phyloP scores from a whole-genome alignment of 1,284 basidiomycete species.

The Blastosporella zonata region DNA sequence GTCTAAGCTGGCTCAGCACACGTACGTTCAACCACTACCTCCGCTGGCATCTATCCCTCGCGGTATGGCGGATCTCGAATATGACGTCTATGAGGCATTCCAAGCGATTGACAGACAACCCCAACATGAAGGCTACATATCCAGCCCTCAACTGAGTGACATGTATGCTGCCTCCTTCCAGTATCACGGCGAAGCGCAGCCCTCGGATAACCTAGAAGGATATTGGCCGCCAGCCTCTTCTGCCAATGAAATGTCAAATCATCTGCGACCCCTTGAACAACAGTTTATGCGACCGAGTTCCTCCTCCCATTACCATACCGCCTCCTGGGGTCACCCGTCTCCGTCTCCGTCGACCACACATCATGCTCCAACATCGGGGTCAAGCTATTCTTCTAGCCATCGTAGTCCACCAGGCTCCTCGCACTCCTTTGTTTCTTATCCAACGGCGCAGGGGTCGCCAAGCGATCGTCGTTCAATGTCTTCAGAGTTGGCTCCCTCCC shows the following conservation, averaged over 20 bases:
- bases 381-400: slow-evolving; percentile 3
- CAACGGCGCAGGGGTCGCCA: slow-evolving; percentile 6
- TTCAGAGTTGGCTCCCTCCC: slow-evolving; percentile 11
- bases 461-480: slow-evolving; percentile 12
- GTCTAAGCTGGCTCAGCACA: slow-evolving; percentile 1
- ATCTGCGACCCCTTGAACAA: slow-evolving; percentile 3
- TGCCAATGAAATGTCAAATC: neutral
- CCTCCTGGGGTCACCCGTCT: slow-evolving; percentile 5
- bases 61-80: slow-evolving; percentile 13
- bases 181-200: slow-evolving; percentile 2
- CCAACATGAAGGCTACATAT: slow-evolving; percentile 1
- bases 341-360: neutral
- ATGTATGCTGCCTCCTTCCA: slow-evolving; percentile 4
- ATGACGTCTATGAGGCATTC: slow-evolving; percentile 5
- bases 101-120: slow-evolving; percentile 1
- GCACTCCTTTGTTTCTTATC: slow-evolving; percentile 3
- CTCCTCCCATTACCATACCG: slow-evolving; percentile 4
- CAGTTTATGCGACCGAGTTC: slow-evolving; percentile 8
- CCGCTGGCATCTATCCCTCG: slow-evolving; percentile 14
- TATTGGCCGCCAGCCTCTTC: slow-evolving; percentile 9
- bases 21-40: slow-evolving; percentile 9
- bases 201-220: neutral
- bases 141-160: neutral
- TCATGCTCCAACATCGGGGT: neutral
- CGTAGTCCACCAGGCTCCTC: slow-evolving; percentile 10